Base-by-base conservation (phyloP, 495 filamentous ascomycete genomes). In the Aspergillus asperescens region DNA sequence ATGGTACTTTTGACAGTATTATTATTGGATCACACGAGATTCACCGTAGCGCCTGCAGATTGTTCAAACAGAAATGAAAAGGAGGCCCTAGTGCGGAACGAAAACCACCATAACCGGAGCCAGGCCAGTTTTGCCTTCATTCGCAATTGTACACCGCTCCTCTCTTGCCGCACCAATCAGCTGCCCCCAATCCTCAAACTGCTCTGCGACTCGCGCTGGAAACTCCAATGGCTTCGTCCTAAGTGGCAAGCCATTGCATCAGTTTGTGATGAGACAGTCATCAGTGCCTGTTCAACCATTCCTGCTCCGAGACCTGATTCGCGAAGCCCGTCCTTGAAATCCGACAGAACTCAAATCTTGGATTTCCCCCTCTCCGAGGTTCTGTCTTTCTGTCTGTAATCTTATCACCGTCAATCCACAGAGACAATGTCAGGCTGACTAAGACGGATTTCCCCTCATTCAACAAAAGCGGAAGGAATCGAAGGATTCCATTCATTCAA, bases 181-280 rank as follows among this genome's bases (percentile, higher is more conserved):
- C 44, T 28, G 12, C 10, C 19, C 19, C 7, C 47, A 51, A 15
- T 23, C 31, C 37, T 35, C 35, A 32, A 54, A 18, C 42, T 48
- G 22, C 23, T 40, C 38, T 38, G 25, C 42, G 22, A 37, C 24
- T 45, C 35, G n/a, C n/a, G n/a, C n/a, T n/a, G n/a, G n/a, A n/a
- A 35, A 28, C 55, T 48, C 32, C 29, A 39, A 45, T 43, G 19
- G 23, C 25, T 25, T 49, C 29, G 12, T 18, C n/a, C 42, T 16
- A 32, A 54, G 51, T 44, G 44, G 37, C 49, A 52, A 57, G 43
- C 54, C 40, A 56, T 56, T 49, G 47, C 47, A 42, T 39, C 55
- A 38, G 45, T 57, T 43, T 44, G 50, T 50, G 55, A 57, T 53
- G 55, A 50, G 55, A 53, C 55, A 53, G 41, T 50, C 42, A 29